These are phyloP conservation scores for Elymus sibiricus DNA, from an alignment of 176 grass and related monocot genomes.

Conservation along the genomic window DNA sequence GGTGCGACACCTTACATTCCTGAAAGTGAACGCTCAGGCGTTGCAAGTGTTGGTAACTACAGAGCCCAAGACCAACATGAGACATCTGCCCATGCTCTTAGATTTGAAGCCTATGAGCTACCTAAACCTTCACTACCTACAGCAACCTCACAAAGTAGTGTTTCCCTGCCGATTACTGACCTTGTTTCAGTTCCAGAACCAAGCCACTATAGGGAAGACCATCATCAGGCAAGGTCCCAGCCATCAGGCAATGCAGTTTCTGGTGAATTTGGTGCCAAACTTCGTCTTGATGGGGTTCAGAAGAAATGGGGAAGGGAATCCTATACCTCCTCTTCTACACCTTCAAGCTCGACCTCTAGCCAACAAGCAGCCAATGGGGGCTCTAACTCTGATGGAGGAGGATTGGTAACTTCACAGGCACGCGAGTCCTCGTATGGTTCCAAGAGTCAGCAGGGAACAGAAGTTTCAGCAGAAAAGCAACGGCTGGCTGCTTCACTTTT, in stretches of 20 bases:
- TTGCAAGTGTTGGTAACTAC: conserved; percentile 46
- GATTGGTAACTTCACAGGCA: conserved; percentile 41
- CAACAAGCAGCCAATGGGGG: conserved; percentile 69
- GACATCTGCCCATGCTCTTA: conserved; percentile 70
- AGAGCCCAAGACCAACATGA: conserved; percentile 79
- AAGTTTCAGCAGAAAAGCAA: conserved; percentile 96
- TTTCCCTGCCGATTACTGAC: conserved; percentile 46
- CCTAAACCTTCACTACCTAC: conserved; percentile 59
- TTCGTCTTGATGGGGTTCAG: conserved; percentile 92
- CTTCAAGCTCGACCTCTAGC: conserved; percentile 60
- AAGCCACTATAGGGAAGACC: conserved; percentile 64
- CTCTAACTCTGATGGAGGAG: conserved; percentile 45
- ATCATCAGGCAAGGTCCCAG: conserved; percentile 51
- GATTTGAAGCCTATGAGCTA: conserved; percentile 96
- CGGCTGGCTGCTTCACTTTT: conserved; percentile 89
- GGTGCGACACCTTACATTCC: conserved; percentile 83
- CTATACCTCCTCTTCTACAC: conserved; percentile 73
- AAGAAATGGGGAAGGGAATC: conserved; percentile 92
- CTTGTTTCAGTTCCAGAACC: conserved; percentile 72
- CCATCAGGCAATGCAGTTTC: conserved; percentile 46
- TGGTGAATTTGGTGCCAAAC: conserved; percentile 62
- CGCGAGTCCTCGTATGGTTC: conserved; percentile 52
- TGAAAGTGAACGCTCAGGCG: conserved; percentile 70
- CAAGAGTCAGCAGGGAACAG: conserved; percentile 52
- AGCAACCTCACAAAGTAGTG: conserved; percentile 36